Conservation (phyloP, 2,329 filamentous ascomycete species). For the Atkinsonella texensis region DNA sequence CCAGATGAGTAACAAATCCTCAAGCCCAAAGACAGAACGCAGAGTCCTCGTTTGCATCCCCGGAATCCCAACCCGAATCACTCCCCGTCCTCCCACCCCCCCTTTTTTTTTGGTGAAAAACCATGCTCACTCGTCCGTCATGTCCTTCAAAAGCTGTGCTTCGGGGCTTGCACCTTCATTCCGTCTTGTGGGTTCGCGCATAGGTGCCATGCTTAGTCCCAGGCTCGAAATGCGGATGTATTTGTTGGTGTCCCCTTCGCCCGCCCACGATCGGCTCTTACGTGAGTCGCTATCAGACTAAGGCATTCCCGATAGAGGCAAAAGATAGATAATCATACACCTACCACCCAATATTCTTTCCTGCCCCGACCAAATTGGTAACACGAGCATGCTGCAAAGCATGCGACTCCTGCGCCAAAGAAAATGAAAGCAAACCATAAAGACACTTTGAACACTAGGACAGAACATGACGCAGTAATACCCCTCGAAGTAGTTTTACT, state of each 20-base stretch:
- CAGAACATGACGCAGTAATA: not conserved
- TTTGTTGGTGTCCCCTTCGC: not conserved
- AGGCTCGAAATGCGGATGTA: not conserved
- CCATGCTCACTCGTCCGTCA: not conserved
- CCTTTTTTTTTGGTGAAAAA: not conserved
- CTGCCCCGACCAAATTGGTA: not conserved
- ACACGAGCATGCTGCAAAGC: not conserved
- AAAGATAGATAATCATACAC: conserved; percentile 4
- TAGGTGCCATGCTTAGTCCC: not conserved
- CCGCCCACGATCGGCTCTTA: not conserved
- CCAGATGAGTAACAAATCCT: not conserved
- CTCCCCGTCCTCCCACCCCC: not conserved
- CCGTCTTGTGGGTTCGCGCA: not conserved
- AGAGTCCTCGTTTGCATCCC: not conserved
- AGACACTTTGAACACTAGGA: not conserved
- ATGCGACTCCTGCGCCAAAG: conserved; percentile 2
- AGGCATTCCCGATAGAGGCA: not conserved
- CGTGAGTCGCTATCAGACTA: not conserved
- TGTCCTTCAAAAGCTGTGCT: not conserved
- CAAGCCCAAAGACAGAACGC: not conserved
- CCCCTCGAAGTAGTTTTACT: not conserved
- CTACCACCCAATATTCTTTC: not conserved
- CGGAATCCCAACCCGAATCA: not conserved
- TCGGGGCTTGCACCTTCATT: not conserved
- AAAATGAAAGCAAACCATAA: not conserved